A percentile compares a stretch with the other conserved stretches of the same genome.
Conservation (phyloP, 2,329 filamentous ascomycete species). For the Trichoderma harzianum region DNA sequence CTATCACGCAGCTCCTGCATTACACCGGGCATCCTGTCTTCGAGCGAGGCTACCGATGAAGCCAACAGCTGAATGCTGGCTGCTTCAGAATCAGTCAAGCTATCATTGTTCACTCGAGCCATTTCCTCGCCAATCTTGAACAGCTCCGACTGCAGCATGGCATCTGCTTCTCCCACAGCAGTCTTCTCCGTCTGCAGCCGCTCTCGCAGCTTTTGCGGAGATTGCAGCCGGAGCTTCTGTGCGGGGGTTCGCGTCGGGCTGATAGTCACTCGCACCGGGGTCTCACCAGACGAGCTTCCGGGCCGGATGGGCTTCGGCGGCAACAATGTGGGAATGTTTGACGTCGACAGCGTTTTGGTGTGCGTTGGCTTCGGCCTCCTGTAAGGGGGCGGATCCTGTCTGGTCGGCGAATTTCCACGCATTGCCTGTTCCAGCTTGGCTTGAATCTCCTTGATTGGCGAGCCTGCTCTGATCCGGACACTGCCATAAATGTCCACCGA, state of each 20-base stretch:
- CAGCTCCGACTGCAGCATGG: conserved; percentile 69
- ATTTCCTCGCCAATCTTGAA: conserved; percentile 79
- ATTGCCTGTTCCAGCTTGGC: conserved; percentile 20
- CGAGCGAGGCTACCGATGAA: conserved; percentile 61
- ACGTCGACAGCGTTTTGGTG: conserved; percentile 50
- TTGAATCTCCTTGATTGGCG: conserved; percentile 16
- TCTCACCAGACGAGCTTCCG: conserved; percentile 26
- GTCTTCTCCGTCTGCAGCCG: conserved; percentile 79
- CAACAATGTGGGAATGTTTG: conserved; percentile 55
- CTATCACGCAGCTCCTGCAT: conserved; percentile 58
- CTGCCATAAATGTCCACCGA: conserved; percentile 23
- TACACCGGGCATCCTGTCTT: conserved; percentile 60
- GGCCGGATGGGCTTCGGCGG: conserved; percentile 44
- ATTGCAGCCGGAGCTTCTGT: conserved; percentile 64
- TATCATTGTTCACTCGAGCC: conserved; percentile 49
- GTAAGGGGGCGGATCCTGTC: conserved; percentile 21
- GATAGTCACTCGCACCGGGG: conserved; percentile 22
- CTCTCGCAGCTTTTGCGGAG: conserved; percentile 74
- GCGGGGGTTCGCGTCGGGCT: conserved; percentile 34
- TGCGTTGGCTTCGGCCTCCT: conserved; percentile 34
- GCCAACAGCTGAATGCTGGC: conserved; percentile 49
- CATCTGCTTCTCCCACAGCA: conserved; percentile 66
- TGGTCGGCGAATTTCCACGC: conserved; percentile 21
- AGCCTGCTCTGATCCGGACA: conserved; percentile 14
- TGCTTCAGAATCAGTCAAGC: conserved; percentile 29